A percentile compares a stretch with the other conserved stretches of the same genome.
Evolutionary conservation across 805 yeast genomes (phyloP).

Genomic region (Yarrowia hollandica): DNA sequence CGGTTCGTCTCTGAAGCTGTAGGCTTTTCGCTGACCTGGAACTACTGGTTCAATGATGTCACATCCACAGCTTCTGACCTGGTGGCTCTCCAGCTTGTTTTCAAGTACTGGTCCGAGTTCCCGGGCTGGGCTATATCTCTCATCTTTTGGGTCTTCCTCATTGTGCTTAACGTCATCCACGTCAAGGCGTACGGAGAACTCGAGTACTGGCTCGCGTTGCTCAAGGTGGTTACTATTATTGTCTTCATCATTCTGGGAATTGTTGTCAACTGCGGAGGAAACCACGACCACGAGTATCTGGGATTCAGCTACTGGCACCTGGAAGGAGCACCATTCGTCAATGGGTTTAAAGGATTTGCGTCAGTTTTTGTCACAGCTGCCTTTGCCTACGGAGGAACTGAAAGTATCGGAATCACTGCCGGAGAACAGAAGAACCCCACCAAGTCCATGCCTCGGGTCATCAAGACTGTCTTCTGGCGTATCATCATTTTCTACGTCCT

Average conservation of each 20-base stretch:
- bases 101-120: constrained; percentile 51
- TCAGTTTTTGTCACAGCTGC: constrained; percentile 58
- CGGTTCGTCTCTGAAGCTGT: constrained; percentile 53
- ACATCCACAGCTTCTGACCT: constrained; percentile 51
- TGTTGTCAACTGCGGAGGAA: constrained; percentile 58
- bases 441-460: constrained; percentile 58
- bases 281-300: constrained; percentile 50
- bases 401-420: constrained; percentile 58
- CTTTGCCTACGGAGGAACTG: constrained; percentile 60
- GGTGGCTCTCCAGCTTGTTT: constrained; percentile 49
- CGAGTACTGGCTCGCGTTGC: constrained; percentile 67
- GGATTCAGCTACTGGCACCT: constrained; percentile 59
- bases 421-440: constrained; percentile 62
- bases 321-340: constrained; percentile 48
- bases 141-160: constrained; percentile 54
- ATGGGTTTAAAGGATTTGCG: constrained; percentile 47
- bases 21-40: constrained; percentile 54
- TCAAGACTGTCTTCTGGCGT: constrained; percentile 56
- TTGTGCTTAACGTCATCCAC: constrained; percentile 50
- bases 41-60: constrained; percentile 56
- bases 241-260: constrained; percentile 63
- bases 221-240: constrained; percentile 64
- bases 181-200: constrained; percentile 57
- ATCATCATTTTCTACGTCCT: constrained; percentile 56
- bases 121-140: constrained; percentile 54